Base-by-base conservation (phyloP, 2,329 filamentous ascomycete species). In the Aplosporella prunicola region DNA sequence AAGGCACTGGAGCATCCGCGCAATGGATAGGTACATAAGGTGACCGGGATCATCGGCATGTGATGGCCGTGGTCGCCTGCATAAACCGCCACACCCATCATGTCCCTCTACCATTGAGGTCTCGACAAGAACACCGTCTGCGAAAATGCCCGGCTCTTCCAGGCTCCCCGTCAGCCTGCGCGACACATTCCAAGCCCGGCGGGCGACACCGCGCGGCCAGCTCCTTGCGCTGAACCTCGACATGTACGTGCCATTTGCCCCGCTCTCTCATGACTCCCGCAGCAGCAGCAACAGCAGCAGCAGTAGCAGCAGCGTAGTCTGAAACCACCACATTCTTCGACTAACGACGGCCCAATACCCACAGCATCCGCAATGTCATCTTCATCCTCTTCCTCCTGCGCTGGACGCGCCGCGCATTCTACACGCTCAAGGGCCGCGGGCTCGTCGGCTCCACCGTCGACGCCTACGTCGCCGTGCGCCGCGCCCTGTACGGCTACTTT, bases 361-460 rank as follows among this genome's bases (percentile, higher is more conserved):
- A 44, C 36, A 89, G 85, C 43, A 55, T 94, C 44, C 83, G 85
- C 38, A 93, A 95, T 57, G 68, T 95, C 42, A 68, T 96, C 51
- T 93, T 96, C 61, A 71, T 88, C 55, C 74, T 93, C 50, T 95
- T 96, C 64, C 59, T 95, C 43, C 67, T 93, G 32, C 81, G 88
- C 56, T 82, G 87, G 70, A 75, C 81, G 20, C 83, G 86, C 47
- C 83, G 82, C 53, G 73, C 76, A 18, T 81, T 85, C 57, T 82
- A 86, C 66, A 84, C 91, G 55, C 72, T 96, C 48, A 85, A 83
- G 53, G 91, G 91, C 48, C 86, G 91, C 57, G 91, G 91, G 47
- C 60, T 91, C 51, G 63, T 93, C 55, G 89, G 89, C 45, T 83
- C 84, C 41, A 53, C 86, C 43, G 67, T 76, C 52, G 79, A 89